Evolutionary conservation across 176 grass and related monocot species (phyloP).

Genomic region (Musa schizocarpa): DNA sequence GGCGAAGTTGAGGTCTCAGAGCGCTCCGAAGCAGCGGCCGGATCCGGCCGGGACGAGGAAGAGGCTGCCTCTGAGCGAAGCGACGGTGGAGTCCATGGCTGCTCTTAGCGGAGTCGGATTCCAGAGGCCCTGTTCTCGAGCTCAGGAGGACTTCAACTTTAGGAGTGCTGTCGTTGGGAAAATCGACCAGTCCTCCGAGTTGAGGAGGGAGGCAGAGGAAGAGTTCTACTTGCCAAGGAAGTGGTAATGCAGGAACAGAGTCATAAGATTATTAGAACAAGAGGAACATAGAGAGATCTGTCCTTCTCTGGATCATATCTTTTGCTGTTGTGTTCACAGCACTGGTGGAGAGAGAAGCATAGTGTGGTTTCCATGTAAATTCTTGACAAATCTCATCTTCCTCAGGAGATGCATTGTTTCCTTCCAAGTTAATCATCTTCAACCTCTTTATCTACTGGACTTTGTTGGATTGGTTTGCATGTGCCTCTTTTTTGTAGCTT

Average conservation of each 20-base stretch:
- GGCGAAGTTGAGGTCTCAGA: slow-evolving; percentile 62
- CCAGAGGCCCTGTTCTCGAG: slow-evolving; percentile 36
- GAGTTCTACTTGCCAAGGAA: slow-evolving; percentile 69
- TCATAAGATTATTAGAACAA: not conserved
- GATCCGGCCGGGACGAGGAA: not conserved
- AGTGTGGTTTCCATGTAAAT: not conserved
- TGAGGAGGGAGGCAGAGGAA: slow-evolving; percentile 27
- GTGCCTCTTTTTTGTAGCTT: too few relatives aligned
- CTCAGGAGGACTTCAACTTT: slow-evolving; percentile 23
- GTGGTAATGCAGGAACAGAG: slow-evolving; percentile 33
- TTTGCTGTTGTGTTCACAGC: not conserved
- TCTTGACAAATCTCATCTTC: not conserved
- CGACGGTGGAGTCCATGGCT: slow-evolving; percentile 18
- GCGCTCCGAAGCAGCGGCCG: slow-evolving; percentile 51
- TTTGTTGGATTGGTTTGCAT: too few relatives aligned
- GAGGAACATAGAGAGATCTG: too few relatives aligned
- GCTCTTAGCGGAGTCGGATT: slow-evolving; percentile 22
- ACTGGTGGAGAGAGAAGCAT: not conserved
- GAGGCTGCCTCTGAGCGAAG: slow-evolving; percentile 1
- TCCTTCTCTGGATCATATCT: not conserved
- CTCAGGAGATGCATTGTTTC: too few relatives aligned
- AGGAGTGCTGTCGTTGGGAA: slow-evolving; percentile 17
- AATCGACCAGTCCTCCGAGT: slow-evolving; percentile 18
- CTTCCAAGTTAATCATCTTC: too few relatives aligned
- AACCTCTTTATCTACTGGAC: too few relatives aligned